A percentile compares a stretch with the other conserved stretches of the same genome.
phyloP scores from a whole-genome alignment of 345 rosid species.

The Gossypium sturtianum region DNA sequence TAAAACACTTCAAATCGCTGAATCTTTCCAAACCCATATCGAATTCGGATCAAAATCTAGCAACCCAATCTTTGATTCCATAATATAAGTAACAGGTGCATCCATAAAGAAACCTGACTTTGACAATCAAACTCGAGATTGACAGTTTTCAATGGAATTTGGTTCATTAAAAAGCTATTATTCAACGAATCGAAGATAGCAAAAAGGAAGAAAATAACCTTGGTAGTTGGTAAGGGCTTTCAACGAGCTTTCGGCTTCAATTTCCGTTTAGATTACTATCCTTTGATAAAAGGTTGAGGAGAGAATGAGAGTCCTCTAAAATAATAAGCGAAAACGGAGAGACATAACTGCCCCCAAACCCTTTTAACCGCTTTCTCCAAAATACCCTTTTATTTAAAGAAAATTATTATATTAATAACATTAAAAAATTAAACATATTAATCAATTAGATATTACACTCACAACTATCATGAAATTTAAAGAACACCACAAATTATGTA shows the following conservation, averaged over 20 bases:
- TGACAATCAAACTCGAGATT: neutral
- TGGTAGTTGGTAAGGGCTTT: neutral
- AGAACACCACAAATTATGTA: too few species aligned
- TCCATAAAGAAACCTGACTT: neutral
- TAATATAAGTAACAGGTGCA: neutral
- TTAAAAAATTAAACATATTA: too few species aligned
- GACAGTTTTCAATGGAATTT: neutral
- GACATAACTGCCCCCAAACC: neutral
- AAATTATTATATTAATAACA: too few species aligned
- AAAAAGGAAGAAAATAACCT: neutral
- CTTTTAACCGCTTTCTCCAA: neutral
- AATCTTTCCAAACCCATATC: neutral
- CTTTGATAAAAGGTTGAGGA: neutral
- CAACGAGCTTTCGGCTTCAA: neutral
- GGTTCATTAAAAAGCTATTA: neutral
- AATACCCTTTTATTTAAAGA: neutral
- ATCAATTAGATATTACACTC: too few species aligned
- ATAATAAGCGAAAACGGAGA: neutral
- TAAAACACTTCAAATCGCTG: neutral
- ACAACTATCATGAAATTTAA: too few species aligned
- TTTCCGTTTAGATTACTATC: neutral
- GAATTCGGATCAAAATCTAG: neutral
- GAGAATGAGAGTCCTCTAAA: neutral
- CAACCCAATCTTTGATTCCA: neutral
- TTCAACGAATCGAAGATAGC: neutral